Percentiles rank a stretch among this genome's conserved stretches.
phyloP scores from a whole-genome alignment of 352 stramenopile species.

The Phytopythium litorale region DNA sequence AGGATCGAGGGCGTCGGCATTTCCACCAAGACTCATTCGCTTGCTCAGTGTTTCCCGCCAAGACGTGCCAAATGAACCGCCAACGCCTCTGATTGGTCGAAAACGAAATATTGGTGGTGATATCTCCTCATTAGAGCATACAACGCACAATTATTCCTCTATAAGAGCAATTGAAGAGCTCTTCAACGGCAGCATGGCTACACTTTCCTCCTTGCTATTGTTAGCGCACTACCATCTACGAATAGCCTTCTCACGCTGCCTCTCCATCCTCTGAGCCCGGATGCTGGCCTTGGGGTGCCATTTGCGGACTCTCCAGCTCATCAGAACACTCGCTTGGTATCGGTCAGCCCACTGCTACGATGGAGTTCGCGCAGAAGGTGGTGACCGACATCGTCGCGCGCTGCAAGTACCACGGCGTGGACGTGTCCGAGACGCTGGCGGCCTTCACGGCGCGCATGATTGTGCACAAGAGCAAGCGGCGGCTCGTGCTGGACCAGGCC shows the following conservation, averaged over 20 bases:
- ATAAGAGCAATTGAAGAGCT: not conserved
- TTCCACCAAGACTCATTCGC: not conserved
- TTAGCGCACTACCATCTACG: not conserved
- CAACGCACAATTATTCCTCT: not conserved
- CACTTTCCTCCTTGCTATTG: not conserved
- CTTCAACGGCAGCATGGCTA: slow-evolving; percentile 1
- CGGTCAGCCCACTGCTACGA: slow-evolving; percentile 7
- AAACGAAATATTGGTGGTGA: not conserved
- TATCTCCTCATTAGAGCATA: not conserved
- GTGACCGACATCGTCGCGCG: slow-evolving; percentile 70
- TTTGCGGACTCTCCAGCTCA: not conserved
- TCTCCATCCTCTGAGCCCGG: not conserved
- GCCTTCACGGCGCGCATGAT: slow-evolving; percentile 80
- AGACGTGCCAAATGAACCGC: not conserved
- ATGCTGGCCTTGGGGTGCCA: not conserved
- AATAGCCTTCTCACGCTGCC: not conserved
- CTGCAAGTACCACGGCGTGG: slow-evolving; percentile 68
- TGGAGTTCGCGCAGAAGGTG: slow-evolving; percentile 64
- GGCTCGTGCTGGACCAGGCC: slow-evolving; percentile 69
- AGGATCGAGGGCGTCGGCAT: slow-evolving; percentile 7
- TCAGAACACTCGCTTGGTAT: not conserved
- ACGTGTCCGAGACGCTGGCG: slow-evolving; percentile 85
- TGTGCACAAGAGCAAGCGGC: slow-evolving; percentile 56
- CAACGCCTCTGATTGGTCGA: not conserved
- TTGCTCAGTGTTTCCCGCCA: not conserved